phyloP scores from a whole-genome alignment of 108 stramenopile genomes.

The Cyclostephanos invisitatus region DNA sequence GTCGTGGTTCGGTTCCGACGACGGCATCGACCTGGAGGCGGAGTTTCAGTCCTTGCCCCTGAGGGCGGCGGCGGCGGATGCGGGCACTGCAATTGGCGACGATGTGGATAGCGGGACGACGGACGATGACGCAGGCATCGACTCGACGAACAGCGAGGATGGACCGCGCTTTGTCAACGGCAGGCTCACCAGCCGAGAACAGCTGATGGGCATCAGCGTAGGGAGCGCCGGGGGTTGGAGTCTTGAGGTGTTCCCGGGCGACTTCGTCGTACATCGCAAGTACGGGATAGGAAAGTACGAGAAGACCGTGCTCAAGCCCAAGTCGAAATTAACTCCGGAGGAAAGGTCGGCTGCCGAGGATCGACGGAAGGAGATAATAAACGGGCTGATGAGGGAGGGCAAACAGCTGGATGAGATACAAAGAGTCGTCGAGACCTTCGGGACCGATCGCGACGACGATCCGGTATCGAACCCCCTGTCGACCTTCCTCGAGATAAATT shows the following conservation, averaged over 20 bases:
- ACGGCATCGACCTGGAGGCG: slow-evolving; percentile 53
- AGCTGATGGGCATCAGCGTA: slow-evolving; percentile 71
- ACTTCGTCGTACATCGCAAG: slow-evolving; percentile 85
- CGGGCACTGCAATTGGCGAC: background rate
- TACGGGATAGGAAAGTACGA: slow-evolving; percentile 85
- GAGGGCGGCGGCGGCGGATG: slow-evolving; percentile 1
- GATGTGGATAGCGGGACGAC: background rate
- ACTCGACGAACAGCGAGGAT: background rate
- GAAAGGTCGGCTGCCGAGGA: slow-evolving; percentile 56
- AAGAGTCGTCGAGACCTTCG: slow-evolving; percentile 59
- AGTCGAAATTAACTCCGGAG: slow-evolving; percentile 60
- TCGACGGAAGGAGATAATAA: slow-evolving; percentile 64
- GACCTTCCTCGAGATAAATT: slow-evolving; percentile 75
- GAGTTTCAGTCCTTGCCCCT: slow-evolving; percentile 31
- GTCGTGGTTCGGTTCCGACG: slow-evolving; percentile 72
- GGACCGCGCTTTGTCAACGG: slow-evolving; percentile 48
- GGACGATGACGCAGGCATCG: background rate
- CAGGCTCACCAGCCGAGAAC: slow-evolving; percentile 54
- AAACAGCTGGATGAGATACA: slow-evolving; percentile 56
- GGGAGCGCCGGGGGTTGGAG: slow-evolving; percentile 81
- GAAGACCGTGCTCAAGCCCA: slow-evolving; percentile 60
- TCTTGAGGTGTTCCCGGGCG: slow-evolving; percentile 83
- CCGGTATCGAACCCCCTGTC: slow-evolving; percentile 76
- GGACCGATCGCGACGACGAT: slow-evolving; percentile 70
- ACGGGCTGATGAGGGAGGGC: slow-evolving; percentile 45